phyloP scores from a whole-genome alignment of 108 stramenopile species.

The Bacterosira constricta region DNA sequence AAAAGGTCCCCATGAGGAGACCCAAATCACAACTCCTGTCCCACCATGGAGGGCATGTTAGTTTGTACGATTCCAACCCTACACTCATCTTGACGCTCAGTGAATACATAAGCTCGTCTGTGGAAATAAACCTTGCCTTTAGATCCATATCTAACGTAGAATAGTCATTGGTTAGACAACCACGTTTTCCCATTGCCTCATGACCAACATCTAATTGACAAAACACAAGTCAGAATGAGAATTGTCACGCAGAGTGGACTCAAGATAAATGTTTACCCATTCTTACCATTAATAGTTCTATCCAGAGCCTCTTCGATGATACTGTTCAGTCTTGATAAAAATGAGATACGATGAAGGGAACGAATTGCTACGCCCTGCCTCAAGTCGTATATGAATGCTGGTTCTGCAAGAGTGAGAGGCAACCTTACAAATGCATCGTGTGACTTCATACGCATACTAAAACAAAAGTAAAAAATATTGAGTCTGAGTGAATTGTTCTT shows the following conservation, averaged over 20 bases:
- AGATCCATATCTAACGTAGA: slow-evolving; percentile 72
- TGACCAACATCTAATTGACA: slow-evolving; percentile 51
- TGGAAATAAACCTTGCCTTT: slow-evolving; percentile 69
- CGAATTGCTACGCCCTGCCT: slow-evolving; percentile 71
- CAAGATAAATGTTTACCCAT: background rate
- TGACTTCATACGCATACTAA: slow-evolving; percentile 55
- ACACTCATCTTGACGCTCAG: slow-evolving; percentile 41
- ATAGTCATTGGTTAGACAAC: slow-evolving; percentile 68
- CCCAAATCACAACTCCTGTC: slow-evolving; percentile 82
- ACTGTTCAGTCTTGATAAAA: slow-evolving; percentile 66
- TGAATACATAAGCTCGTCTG: slow-evolving; percentile 72
- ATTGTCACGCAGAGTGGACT: background rate
- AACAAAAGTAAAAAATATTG: background rate
- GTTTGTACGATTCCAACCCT: slow-evolving; percentile 23
- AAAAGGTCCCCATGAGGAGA: slow-evolving; percentile 78
- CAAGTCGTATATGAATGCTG: slow-evolving; percentile 57
- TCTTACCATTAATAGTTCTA: slow-evolving; percentile 49
- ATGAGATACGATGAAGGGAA: slow-evolving; percentile 66
- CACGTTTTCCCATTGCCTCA: slow-evolving; percentile 79
- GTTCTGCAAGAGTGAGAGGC: slow-evolving; percentile 70
- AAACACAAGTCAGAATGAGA: background rate
- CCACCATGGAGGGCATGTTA: slow-evolving; percentile 77
- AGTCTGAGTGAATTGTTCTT: background rate
- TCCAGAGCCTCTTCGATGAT: slow-evolving; percentile 67
- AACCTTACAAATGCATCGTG: slow-evolving; percentile 60